These are phyloP conservation scores for Aureobasidium sp. DNA, from an alignment of 2,329 filamentous ascomycete species.

Conservation along the genomic window DNA sequence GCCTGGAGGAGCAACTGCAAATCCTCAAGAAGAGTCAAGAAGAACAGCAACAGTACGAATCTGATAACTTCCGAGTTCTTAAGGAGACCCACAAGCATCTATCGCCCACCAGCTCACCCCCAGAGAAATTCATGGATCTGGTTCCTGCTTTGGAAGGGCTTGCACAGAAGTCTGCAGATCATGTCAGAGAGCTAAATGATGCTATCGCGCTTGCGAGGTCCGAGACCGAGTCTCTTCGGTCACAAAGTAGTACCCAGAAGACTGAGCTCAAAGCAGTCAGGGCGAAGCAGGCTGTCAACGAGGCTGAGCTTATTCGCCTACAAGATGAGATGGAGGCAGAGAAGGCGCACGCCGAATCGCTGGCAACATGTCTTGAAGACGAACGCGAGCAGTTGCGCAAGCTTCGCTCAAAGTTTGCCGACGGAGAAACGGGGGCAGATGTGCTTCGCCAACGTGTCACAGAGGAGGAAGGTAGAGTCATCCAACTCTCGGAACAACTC, in stretches of 20 bases:
- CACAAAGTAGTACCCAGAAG: constrained; percentile 35
- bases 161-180: constrained; percentile 35
- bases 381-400: constrained; percentile 62
- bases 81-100: constrained; percentile 34
- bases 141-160: constrained; percentile 39
- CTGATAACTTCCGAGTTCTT: constrained; percentile 28
- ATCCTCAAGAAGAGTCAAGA: constrained; percentile 22
- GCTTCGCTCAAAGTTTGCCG: constrained; percentile 65
- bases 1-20: constrained; percentile 47
- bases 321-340: constrained; percentile 42
- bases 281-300: constrained; percentile 30
- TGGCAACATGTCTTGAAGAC: constrained; percentile 52
- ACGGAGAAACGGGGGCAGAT: constrained; percentile 79
- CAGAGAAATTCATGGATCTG: constrained; percentile 33
- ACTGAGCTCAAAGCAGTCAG: constrained; percentile 25
- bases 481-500: constrained; percentile 61
- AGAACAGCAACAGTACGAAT: constrained; percentile 39
- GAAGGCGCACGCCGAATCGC: constrained; percentile 39
- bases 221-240: constrained; percentile 38
- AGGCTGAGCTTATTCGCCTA: constrained; percentile 33
- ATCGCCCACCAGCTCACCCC: constrained; percentile 28
- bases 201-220: constrained; percentile 41
- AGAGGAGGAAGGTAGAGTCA: constrained; percentile 67
- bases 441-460: constrained; percentile 66
- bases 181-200: constrained; percentile 39